phyloP scores from a whole-genome alignment of 768 basidiomycete genomes.

The Calocera viscosa region DNA sequence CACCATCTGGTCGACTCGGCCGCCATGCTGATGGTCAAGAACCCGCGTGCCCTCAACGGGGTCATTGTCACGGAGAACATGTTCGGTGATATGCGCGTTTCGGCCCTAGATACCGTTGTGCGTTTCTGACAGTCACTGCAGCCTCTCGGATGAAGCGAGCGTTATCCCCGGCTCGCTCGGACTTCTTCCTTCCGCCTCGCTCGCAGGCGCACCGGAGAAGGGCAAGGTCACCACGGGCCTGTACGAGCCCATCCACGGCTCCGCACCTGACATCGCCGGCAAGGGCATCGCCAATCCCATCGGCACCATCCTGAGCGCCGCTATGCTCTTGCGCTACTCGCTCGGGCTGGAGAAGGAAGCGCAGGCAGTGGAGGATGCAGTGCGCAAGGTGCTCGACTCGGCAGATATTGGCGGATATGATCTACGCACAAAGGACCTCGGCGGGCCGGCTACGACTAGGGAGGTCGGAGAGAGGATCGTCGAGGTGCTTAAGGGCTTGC shows the following conservation, averaged over 20 bases:
- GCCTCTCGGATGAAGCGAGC: conserved; percentile 90
- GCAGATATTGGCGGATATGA: conserved; percentile 58
- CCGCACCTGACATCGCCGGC: conserved; percentile 92
- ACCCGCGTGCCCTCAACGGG: conserved; percentile 86
- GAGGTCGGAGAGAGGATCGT: conserved; percentile 79
- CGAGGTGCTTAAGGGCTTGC: conserved; percentile 48
- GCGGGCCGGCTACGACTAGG: conserved; percentile 58
- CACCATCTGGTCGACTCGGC: conserved; percentile 94
- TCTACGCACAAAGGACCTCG: conserved; percentile 73
- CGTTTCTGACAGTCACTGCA: conserved; percentile 25
- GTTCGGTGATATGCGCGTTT: conserved; percentile 88
- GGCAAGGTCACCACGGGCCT: conserved; percentile 74
- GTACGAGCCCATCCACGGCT: conserved; percentile 96
- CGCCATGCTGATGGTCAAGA: conserved; percentile 86
- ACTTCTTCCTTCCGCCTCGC: conserved; percentile 87
- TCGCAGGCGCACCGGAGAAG: conserved; percentile 71
- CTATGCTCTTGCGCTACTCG: conserved; percentile 89
- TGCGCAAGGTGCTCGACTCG: conserved; percentile 73
- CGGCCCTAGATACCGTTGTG: neutral
- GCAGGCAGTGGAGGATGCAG: conserved; percentile 75
- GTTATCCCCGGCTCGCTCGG: conserved; percentile 97
- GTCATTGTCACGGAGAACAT: conserved; percentile 90
- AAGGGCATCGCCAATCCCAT: conserved; percentile 88
- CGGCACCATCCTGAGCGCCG: conserved; percentile 87
- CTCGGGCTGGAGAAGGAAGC: conserved; percentile 80